phyloP scores from a whole-genome alignment of 2,329 filamentous ascomycete species.

The Lasiodiplodia gonubiensis region DNA sequence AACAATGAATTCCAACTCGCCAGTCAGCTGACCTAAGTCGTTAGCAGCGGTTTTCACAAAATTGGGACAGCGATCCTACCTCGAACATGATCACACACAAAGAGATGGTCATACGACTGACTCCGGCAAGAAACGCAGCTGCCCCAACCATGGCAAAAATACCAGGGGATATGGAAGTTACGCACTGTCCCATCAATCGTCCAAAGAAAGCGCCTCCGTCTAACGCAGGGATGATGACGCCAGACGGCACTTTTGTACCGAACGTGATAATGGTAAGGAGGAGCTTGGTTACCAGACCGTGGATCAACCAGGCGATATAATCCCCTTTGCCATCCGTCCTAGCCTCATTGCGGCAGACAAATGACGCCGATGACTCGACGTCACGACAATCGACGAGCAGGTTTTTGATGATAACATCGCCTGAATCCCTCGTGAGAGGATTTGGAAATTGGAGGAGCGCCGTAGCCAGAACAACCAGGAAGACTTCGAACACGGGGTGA shows the following conservation, averaged over 20 bases:
- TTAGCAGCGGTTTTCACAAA: neutral
- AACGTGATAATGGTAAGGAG: constrained; percentile 64
- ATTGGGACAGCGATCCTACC: constrained; percentile 14
- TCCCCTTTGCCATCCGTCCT: constrained; percentile 37
- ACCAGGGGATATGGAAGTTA: constrained; percentile 58
- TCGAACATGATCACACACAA: constrained; percentile 68
- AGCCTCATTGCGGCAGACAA: constrained; percentile 60
- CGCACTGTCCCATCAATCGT: constrained; percentile 56
- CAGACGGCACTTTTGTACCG: constrained; percentile 65
- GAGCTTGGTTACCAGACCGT: constrained; percentile 61
- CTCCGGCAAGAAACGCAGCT: constrained; percentile 64
- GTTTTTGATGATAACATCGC: constrained; percentile 62
- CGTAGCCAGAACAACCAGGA: constrained; percentile 60
- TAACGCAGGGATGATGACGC: constrained; percentile 65
- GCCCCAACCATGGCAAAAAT: constrained; percentile 68
- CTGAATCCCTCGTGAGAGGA: constrained; percentile 60
- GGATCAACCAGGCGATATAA: constrained; percentile 59
- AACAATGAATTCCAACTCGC: constrained; percentile 63
- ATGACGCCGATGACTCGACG: constrained; percentile 44
- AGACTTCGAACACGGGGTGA: constrained; percentile 62
- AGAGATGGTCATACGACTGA: constrained; percentile 64
- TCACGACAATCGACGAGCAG: constrained; percentile 61
- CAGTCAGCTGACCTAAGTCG: constrained; percentile 52
- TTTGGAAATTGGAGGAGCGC: constrained; percentile 63
- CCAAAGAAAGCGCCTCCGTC: constrained; percentile 65